These are phyloP conservation scores for Crucihimalaya himalaica DNA, from an alignment of 345 rosid genomes.

Conservation along the genomic window DNA sequence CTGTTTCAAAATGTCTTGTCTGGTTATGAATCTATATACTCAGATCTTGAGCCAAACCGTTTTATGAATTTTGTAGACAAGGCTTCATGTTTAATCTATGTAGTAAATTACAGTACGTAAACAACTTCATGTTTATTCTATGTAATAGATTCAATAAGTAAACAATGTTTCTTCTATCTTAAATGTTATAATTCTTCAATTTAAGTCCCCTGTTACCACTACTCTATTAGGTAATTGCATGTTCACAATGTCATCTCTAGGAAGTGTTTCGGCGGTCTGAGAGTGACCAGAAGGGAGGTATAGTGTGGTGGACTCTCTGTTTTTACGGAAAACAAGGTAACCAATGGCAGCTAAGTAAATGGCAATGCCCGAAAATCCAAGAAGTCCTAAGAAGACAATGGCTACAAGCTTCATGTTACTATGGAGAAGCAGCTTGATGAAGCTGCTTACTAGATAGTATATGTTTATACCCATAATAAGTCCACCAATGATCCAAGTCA, in stretches of 20 bases:
- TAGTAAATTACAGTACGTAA: background rate
- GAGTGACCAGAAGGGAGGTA: conserved; percentile 44
- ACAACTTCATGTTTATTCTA: background rate
- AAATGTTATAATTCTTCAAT: conserved; percentile 12
- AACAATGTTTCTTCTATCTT: background rate
- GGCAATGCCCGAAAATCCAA: conserved; percentile 64
- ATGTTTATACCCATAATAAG: conserved; percentile 79
- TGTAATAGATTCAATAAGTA: background rate
- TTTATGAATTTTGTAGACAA: conserved; percentile 26
- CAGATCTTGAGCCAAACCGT: conserved; percentile 1
- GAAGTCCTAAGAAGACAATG: conserved; percentile 53
- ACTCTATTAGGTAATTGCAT: conserved; percentile 71
- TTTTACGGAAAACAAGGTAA: conserved; percentile 72
- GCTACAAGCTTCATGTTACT: conserved; percentile 47
- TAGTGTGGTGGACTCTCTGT: conserved; percentile 45
- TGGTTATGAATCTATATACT: conserved; percentile 22
- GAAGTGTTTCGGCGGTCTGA: conserved; percentile 42
- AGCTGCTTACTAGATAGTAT: conserved; percentile 60
- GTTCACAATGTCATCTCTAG: conserved; percentile 65
- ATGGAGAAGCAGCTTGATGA: conserved; percentile 60
- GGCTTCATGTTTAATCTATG: background rate
- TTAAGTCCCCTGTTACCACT: conserved; percentile 22
- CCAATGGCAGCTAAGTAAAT: conserved; percentile 65
- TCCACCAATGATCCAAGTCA: conserved; percentile 79
- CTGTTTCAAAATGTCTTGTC: conserved; percentile 14